Percentiles rank a stretch among this genome's conserved stretches.
Conservation (phyloP, 495 filamentous ascomycete genomes). For the Hypoxylon trugodes region DNA sequence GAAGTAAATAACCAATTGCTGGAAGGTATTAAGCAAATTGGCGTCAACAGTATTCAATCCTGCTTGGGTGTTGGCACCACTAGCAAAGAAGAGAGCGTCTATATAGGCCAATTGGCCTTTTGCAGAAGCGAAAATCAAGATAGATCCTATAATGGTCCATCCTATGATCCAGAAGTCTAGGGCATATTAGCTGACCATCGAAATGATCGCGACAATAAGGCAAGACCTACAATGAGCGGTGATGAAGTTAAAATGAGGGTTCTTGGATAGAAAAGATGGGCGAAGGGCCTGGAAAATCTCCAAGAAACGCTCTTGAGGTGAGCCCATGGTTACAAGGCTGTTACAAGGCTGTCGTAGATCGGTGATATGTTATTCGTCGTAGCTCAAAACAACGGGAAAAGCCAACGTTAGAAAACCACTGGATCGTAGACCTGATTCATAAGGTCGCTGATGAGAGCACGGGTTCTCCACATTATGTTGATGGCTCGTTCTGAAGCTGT, state of each 20-base stretch:
- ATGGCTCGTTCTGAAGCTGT: conserved; percentile 32
- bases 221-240: conserved; percentile 76
- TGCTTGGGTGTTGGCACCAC: conserved; percentile 85
- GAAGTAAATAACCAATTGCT: conserved; percentile 77
- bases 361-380: neutral
- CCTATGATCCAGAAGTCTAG: conserved; percentile 81
- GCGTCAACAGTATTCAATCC: conserved; percentile 89
- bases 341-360: conserved; percentile 8
- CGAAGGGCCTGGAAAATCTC: conserved; percentile 55
- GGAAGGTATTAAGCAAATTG: conserved; percentile 77
- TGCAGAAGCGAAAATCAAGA: conserved; percentile 72
- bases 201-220: neutral
- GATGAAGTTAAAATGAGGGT: conserved; percentile 83
- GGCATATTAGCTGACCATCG: neutral
- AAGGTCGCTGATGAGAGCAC: conserved; percentile 38
- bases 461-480: conserved; percentile 38
- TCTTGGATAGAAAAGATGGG: conserved; percentile 59
- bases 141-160: conserved; percentile 72
- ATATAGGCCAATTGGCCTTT: conserved; percentile 72
- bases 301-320: conserved; percentile 36
- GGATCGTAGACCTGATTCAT: conserved; percentile 37
- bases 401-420: conserved; percentile 35
- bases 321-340: conserved; percentile 37
- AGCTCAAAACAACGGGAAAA: conserved; percentile 15
- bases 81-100: conserved; percentile 87